Evolutionary conservation across 495 filamentous ascomycete genomes (phyloP), one percentile per base, ranked within the genome.

Genomic region (Penicillium subrubescens): DNA sequence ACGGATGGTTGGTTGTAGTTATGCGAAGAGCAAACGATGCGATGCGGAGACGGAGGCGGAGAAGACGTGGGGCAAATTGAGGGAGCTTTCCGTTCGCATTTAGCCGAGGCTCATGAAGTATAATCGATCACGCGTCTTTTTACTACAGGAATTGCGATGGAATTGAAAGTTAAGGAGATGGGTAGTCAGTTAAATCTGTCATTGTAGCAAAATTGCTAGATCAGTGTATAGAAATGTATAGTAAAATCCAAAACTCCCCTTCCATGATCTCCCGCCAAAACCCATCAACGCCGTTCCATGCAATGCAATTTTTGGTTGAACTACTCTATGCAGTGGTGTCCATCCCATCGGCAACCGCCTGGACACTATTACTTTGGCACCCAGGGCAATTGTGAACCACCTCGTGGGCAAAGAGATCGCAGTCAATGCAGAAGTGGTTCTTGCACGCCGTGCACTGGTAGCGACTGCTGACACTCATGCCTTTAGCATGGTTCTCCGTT

Each of bases 371-470:
- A 75, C 90, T 92, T 79, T 96, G 91, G 74, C 95, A 99, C 0
- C 93, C 93, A 15, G 95, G 94, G 69, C 95, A 99, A 73, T 97
- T 97, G 74, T 99, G 94, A 46, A 97, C 83, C 5, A 92, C 87
- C 77, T 97, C 92, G 77, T 99, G 95, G 25, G 90, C 89, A 78
- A 92, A 98, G 6, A 97, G 85, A 77, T 98, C 96, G 72, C 96
- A 99, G 73, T 98, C 96, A 67, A 98, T 94, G 82, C 95, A 99
- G 71, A 98, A 99, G 74, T 96, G 92, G 55, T 91, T 89, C 7
- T 82, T 74, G 74, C 95, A 99, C 37, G 85, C 88, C 63, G 88
- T 86, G 75, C 95, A 99, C 63, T 89, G 89, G 73, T 99, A 99
- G 60, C 95, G 83, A 56, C 89, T 88, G 72, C 91, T 96, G 77